Evolutionary conservation across 345 rosid species (phyloP), one percentile per base, ranked within the genome.

Genomic region (Fremontodendron californicum): DNA sequence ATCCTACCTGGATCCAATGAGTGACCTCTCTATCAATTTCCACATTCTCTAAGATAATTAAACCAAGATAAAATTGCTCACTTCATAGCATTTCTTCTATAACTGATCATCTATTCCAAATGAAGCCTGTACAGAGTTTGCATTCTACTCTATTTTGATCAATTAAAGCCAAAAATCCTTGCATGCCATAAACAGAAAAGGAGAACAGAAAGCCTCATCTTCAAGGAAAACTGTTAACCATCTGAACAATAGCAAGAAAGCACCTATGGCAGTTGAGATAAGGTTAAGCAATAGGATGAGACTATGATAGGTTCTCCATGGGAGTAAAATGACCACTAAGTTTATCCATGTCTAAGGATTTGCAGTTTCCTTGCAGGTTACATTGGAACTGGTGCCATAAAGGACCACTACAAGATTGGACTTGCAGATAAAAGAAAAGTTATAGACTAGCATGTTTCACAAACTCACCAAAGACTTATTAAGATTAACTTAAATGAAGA

Each of bases 391-490:
- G 33, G 31, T 29, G 18, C 37, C 19, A 27, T 13, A 25, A 25
- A 58, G 37, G 64, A 58, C 64, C 1, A 25, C 35, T 58, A 58
- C 27, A 27, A 11, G 23, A 68, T 37, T 43, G 37, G 35, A 68
- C 52, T 43, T 42, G 52, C 54, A 23, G 37, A 68, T 63, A 31
- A 42, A 21, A 66, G 35, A 25, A 23, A 67, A 23, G 11, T 43
- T 27, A 27, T 13, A 70, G 39, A 46, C 57, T 70, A 70, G 58
- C 55, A 70, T 48, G 33, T 69, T 46, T 70, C 74, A 70, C 15
- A 48, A 7, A 43, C 33, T 43, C 37, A 13, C 4, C 13, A 25
- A 4, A 43, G 39, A 27, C 37, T 67, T 21, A 13, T n/a, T 23
- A 13, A 40, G 7, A 0, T 27, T 61, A 69, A 43, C 55, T 25